Percentiles rank a stretch among this genome's conserved stretches.
phyloP scores from a whole-genome alignment of 352 stramenopile genomes.

The Phytophthora capsici region DNA sequence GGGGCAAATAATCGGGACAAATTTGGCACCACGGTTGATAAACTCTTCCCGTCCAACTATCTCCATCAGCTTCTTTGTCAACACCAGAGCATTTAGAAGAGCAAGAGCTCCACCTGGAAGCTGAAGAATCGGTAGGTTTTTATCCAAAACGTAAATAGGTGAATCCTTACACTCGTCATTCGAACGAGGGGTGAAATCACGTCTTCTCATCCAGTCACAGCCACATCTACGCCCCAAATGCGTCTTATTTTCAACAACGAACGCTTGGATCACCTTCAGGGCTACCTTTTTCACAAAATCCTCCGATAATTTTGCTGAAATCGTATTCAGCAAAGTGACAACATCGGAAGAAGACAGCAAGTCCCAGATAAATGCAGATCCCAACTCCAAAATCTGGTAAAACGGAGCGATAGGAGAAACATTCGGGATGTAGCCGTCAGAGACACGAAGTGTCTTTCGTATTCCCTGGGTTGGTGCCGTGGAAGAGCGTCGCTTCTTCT shows the following conservation, averaged over 20 bases:
- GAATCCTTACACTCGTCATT: neutral
- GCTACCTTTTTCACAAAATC: neutral
- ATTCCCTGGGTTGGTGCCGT: neutral
- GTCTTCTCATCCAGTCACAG: slow-evolving; percentile 27
- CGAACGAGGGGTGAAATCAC: slow-evolving; percentile 7
- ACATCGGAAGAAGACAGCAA: slow-evolving; percentile 5
- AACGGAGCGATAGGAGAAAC: neutral
- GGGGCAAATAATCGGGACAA: neutral
- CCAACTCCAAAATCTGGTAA: slow-evolving; percentile 13
- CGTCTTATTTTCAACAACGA: slow-evolving; percentile 7
- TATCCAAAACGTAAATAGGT: neutral
- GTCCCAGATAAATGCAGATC: neutral
- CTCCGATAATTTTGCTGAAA: neutral
- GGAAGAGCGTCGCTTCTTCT: neutral
- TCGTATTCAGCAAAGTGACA: slow-evolving; percentile 1
- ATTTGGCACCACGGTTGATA: neutral
- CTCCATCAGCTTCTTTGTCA: slow-evolving; percentile 1
- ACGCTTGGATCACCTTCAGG: slow-evolving; percentile 7
- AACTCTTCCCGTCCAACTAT: neutral
- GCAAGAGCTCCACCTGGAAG: neutral
- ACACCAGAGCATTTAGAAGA: slow-evolving; percentile 3
- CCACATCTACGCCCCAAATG: slow-evolving; percentile 11
- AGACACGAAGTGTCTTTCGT: no score
- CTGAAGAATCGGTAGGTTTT: slow-evolving; percentile 7
- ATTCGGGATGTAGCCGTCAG: neutral